Evolutionary conservation across 176 grass and related monocot species (phyloP), one percentile per base, ranked within the genome.

Genomic region (Miscanthus lutarioriparius): DNA sequence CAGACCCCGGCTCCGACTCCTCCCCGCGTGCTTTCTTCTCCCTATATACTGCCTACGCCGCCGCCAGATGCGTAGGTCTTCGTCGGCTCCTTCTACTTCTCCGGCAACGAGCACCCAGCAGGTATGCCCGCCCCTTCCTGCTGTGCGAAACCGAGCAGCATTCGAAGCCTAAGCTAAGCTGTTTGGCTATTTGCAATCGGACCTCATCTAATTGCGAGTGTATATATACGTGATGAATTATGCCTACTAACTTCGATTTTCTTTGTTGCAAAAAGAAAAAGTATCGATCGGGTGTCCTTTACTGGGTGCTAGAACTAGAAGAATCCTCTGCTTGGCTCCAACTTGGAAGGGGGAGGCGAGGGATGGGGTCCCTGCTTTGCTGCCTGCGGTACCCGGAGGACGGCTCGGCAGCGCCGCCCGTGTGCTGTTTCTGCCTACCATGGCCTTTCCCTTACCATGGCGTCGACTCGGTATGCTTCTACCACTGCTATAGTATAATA

Each of bases 291-390:
- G 56, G 9, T 61, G 22, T 25, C 1, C 56, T 59, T 23, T 2
- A n/a, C 56, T 61, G 56, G 56, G 19, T 25, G 54, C 20, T n/a
- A n/a, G 15, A 1, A 56, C 17, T n/a, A 8, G 9, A 56, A 35
- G 26, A 47, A 47, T 48, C 47, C 9, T 75, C 16, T 45, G 59
- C 4, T 75, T 63, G 80, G 56, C 63, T 40, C 38, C 7, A 23
- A 70, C 30, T 15, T 51, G 32, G 11, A 25, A 9, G 28, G 10
- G 3, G 3, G 32, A 64, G 58, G 25, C 7, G 65, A 58, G 39
- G 20, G 78, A 96, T 96, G 94, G 94, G 94, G 23, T 70, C 72
- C 62, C 14, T 87, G 38, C 61, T 93, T 12, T 92, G 94, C 67
- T 93, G 91, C 86, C 59, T 93, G 61, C 37, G 79, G 22, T 80